Base-by-base conservation (phyloP, 805 yeast genomes). In the Kodamaea kaohsiungensis region DNA sequence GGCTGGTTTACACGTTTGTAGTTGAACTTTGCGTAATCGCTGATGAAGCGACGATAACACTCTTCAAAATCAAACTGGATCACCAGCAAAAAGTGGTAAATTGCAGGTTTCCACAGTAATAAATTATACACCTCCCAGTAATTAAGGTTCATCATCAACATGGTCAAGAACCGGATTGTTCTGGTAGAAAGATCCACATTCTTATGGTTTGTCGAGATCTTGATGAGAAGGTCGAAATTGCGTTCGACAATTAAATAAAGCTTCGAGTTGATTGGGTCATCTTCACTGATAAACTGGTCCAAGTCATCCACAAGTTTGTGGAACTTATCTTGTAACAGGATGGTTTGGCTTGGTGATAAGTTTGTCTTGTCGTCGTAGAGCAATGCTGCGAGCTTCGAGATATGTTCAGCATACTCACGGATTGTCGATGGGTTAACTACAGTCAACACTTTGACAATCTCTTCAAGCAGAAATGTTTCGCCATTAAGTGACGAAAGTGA, bases 71-170 rank as follows among this genome's bases (percentile, higher is more conserved):
- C 76, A 56, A 74, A 72, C 17, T 71, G 66, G 18, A 76, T 73
- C n/a, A 76, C 61, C 5, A 58, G 56, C 43, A 76, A 60, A 51
- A 76, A 76, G 55, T 72, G 77, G 58, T 70, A 73, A 15, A 76
- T 70, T 5, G 76, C 68, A 1, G 80, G 79, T 54, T 75, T 73
- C 76, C 77, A 72, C 16, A 65, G 62, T 15, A 76, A 63, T 39
- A 76, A 61, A 49, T 73, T 75, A 61, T 74, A 75, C 19, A 76
- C 56, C 57, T 76, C 79, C 80, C 80, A 76, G 61, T 76, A 76
- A 56, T 76, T 76, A 43, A 73, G 60, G 40, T 59, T 59, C 76
- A 72, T 71, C 16, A 76, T 55, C 0, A 74, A 62, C 12, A 64
- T 62, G 17, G 79, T 74, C 53, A 76, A 63, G 53, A 72, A 74